Evolutionary conservation across 148 eudicot genomes (phyloP).

Genomic region (Amaranthus hypochondriacus): DNA sequence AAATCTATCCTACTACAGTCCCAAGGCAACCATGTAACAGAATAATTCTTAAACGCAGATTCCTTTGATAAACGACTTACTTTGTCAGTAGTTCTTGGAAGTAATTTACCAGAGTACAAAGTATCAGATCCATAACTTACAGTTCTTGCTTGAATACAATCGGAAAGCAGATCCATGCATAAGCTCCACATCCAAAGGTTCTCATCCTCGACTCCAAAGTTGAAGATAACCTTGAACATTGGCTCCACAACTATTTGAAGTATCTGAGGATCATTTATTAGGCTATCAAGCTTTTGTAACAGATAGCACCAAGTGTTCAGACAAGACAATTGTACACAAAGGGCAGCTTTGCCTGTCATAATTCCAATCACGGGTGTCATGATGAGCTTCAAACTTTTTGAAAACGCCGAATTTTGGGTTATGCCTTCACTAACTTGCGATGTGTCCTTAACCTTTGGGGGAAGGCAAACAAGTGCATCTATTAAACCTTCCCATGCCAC

Average conservation of each 20-base stretch:
- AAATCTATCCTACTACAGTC: slow-evolving; percentile 50
- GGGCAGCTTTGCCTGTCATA: slow-evolving; percentile 56
- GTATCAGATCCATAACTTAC: slow-evolving; percentile 19
- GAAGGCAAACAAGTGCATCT: slow-evolving; percentile 62
- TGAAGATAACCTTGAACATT: slow-evolving; percentile 48
- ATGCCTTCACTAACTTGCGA: slow-evolving; percentile 24
- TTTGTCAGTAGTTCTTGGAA: slow-evolving; percentile 15
- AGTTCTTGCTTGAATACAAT: slow-evolving; percentile 41
- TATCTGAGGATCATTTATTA: slow-evolving; percentile 45
- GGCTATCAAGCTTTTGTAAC: slow-evolving; percentile 63
- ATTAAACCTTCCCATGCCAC: slow-evolving; percentile 91
- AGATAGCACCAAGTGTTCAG: slow-evolving; percentile 82
- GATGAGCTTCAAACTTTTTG: slow-evolving; percentile 64
- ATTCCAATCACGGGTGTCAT: slow-evolving; percentile 79
- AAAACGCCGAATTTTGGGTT: slow-evolving; percentile 29
- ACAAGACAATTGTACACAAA: slow-evolving; percentile 68
- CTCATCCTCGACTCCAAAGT: slow-evolving; percentile 37
- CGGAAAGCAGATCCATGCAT: slow-evolving; percentile 55
- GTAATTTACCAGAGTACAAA: slow-evolving; percentile 18
- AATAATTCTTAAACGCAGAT: slow-evolving; percentile 39
- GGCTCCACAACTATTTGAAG: slow-evolving; percentile 61
- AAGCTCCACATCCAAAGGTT: slow-evolving; percentile 50
- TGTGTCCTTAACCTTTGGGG: slow-evolving; percentile 22
- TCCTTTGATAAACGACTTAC: slow-evolving; percentile 23
- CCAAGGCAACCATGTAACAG: slow-evolving; percentile 62